Evolutionary conservation across 75 land plant genomes (phyloP).

Genomic region (Isoetes taiwanensis): DNA sequence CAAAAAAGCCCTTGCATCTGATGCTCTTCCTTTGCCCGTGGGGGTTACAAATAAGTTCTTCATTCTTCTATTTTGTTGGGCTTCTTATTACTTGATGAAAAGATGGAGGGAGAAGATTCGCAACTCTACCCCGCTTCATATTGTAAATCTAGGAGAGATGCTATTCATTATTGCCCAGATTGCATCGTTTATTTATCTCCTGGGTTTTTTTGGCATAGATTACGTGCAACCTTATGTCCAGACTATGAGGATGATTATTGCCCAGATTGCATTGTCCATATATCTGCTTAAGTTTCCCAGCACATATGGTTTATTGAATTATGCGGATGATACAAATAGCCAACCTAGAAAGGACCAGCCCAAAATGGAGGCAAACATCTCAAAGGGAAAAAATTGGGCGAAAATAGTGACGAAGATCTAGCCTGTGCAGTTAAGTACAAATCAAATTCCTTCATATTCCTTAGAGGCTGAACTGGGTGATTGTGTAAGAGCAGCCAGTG

Average conservation of each 20-base stretch:
- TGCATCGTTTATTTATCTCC: conserved; percentile 59
- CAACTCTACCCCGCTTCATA: conserved; percentile 50
- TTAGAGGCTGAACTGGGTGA: conserved; percentile 25
- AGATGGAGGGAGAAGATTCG: conserved; percentile 87
- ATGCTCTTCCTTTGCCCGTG: conserved; percentile 53
- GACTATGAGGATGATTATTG: too few relatives aligned
- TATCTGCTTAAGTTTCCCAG: conserved; percentile 77
- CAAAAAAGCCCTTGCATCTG: conserved; percentile 29
- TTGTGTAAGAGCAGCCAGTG: conserved; percentile 10
- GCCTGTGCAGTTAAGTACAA: conserved; percentile 15
- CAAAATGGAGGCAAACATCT: too few relatives aligned
- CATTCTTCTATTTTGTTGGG: conserved; percentile 42
- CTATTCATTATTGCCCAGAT: conserved; percentile 40
- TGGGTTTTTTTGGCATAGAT: conserved; percentile 72
- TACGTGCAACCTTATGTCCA: too few relatives aligned
- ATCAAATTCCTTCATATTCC: conserved; percentile 18
- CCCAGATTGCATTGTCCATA: conserved; percentile 48
- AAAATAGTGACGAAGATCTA: conserved; percentile 25
- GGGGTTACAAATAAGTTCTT: conserved; percentile 51
- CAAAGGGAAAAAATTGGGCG: conserved; percentile 3
- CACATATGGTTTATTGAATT: too few relatives aligned
- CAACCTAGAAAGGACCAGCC: too few relatives aligned
- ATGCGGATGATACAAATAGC: too few relatives aligned
- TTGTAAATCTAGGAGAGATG: conserved; percentile 45
- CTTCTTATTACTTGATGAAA: conserved; percentile 47